Conservation (phyloP, 495 filamentous ascomycete genomes). For the Daldinia caldariorum region DNA sequence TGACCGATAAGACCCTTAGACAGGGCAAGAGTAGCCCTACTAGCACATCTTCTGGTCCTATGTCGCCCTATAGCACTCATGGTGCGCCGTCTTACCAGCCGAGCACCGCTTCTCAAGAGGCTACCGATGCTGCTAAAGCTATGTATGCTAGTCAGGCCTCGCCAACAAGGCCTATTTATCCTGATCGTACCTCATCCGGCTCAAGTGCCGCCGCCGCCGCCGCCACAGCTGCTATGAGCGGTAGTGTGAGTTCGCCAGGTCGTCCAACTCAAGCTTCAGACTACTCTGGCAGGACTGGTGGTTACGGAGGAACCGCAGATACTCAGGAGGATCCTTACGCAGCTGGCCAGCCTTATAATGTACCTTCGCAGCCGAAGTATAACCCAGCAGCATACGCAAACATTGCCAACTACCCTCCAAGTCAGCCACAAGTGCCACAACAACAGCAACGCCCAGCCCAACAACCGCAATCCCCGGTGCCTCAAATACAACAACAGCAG, state of each 20-base stretch:
- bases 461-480: slow-evolving; percentile 54
- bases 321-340: slow-evolving; percentile 59
- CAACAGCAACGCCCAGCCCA: slow-evolving; percentile 48
- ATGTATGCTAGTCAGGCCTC: slow-evolving; percentile 63
- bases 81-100: slow-evolving; percentile 49
- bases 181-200: slow-evolving; percentile 54
- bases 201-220: slow-evolving; percentile 57
- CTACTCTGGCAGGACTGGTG: slow-evolving; percentile 50
- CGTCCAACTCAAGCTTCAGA: slow-evolving; percentile 49
- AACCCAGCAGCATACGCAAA: slow-evolving; percentile 77
- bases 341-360: slow-evolving; percentile 50
- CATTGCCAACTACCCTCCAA: slow-evolving; percentile 59
- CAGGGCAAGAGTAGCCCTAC: slow-evolving; percentile 58
- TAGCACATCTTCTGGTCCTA: slow-evolving; percentile 42
- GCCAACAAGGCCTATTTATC: slow-evolving; percentile 51
- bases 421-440: slow-evolving; percentile 52
- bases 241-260: slow-evolving; percentile 46
- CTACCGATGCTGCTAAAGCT: slow-evolving; percentile 61
- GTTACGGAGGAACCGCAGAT: slow-evolving; percentile 52
- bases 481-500: slow-evolving; percentile 41
- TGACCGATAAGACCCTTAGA: slow-evolving; percentile 75
- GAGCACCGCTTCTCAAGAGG: slow-evolving; percentile 55
- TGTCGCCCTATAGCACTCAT: slow-evolving; percentile 43
- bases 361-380: slow-evolving; percentile 70
- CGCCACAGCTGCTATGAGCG: slow-evolving; percentile 57